Percentiles rank a stretch among this genome's conserved stretches.
phyloP scores from a whole-genome alignment of 768 basidiomycete genomes.

The Kwoniella dejecticola region DNA sequence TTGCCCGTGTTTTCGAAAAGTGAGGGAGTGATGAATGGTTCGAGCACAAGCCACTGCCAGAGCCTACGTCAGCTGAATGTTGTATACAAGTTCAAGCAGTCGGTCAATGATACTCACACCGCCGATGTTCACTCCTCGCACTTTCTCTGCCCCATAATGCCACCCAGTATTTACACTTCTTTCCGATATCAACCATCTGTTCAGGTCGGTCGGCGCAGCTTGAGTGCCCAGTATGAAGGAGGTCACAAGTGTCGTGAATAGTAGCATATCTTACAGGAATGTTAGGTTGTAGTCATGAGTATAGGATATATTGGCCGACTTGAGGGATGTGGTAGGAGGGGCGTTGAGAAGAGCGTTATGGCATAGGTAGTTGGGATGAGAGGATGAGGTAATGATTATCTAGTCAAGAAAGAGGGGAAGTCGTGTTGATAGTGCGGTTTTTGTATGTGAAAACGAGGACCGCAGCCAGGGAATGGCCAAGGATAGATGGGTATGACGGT shows the following conservation, averaged over 20 bases:
- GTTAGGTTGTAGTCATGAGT: neutral
- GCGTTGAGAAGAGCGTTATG: neutral
- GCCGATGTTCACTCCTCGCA: slow-evolving; percentile 53
- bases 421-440: neutral
- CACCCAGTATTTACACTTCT: slow-evolving; percentile 50
- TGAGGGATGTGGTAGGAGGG: neutral
- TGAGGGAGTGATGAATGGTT: slow-evolving; percentile 54
- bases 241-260: slow-evolving; percentile 11
- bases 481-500: neutral
- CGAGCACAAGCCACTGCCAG: slow-evolving; percentile 42
- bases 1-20: slow-evolving; percentile 49
- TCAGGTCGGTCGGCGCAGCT: slow-evolving; percentile 5
- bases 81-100: neutral
- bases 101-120: slow-evolving; percentile 41
- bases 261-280: slow-evolving; percentile 7
- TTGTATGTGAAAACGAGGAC: neutral
- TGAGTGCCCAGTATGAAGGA: slow-evolving; percentile 1
- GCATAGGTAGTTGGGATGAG: no score
- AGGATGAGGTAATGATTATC: no score
- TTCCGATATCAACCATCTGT: neutral
- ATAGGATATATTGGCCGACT: neutral
- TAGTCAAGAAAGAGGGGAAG: neutral
- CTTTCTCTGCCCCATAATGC: slow-evolving; percentile 48
- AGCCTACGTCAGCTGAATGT: neutral
- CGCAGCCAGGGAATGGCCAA: neutral